Evolutionary conservation across 768 basidiomycete genomes (phyloP), one percentile per base, ranked within the genome.

Genomic region (Amanita jacksonii): DNA sequence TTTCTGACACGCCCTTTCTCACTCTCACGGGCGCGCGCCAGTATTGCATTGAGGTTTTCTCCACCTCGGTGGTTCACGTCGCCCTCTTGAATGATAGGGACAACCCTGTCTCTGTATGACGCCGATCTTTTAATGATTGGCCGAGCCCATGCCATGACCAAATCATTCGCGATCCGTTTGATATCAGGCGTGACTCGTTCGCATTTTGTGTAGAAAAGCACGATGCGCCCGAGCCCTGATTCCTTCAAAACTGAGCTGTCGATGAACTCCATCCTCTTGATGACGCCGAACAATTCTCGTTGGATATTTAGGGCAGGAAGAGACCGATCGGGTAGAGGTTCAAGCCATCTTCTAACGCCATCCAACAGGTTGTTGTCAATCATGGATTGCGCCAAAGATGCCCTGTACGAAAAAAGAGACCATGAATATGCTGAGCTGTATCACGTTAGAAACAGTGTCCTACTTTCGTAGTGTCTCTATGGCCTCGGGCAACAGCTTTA

Each of bases 291-390:
- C 51, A 98, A 81, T 41, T 92, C 85, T 36, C 81, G 81, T 59
- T 97, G 96, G 55, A 99, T 97, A 61, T 93, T 94, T 42, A 98
- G 73, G 3, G 92, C 90, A 0, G 96, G 96, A 3, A 99, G 74
- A 1, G 92, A 93, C 43, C 77, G 78, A 64, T 96, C 90, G 0
- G 85, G 85, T 12, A 98, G 79, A 0, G 96, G 96, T 54, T 98
- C 96, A 2, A 99, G 78, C 89, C 90, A 99, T 28, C 78, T 69
- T 31, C 77, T 73, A 40, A 97, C 90, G 4, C 85, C 91, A 51
- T 90, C 86, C 22, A 99, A 71, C 32, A 98, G 77, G 51, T 93
- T 91, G 60, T 92, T 92, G 64, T 99, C 96, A 41, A 91, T 79
- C 56, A 98, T 94, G 4, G 91, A 87, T 54, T 94, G 89, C 8